A percentile compares a stretch with the other conserved stretches of the same genome.
Conservation (phyloP, 805 yeast species). For the Yamadazyma tumulicola region DNA sequence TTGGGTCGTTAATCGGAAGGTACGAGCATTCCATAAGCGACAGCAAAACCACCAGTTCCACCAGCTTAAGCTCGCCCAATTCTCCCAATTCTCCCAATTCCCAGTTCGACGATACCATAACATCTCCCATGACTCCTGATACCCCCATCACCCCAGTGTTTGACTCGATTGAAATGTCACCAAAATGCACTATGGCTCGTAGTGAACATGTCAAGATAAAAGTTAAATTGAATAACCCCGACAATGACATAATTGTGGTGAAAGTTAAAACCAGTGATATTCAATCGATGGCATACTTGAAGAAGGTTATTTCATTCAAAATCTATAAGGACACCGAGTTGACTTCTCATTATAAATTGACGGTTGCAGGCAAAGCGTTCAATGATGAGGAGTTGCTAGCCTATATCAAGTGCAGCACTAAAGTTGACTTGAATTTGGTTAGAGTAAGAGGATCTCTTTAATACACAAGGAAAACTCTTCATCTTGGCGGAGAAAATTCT, state of each 20-base stretch:
- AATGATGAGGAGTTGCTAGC: slow-evolving; percentile 9
- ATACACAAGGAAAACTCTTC: too few relatives aligned
- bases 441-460: slow-evolving; percentile 9
- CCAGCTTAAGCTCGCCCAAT: not conserved
- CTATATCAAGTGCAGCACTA: slow-evolving; percentile 18
- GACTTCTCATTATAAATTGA: slow-evolving; percentile 24
- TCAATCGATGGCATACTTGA: slow-evolving; percentile 22
- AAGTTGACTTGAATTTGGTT: slow-evolving; percentile 22
- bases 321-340: slow-evolving; percentile 28
- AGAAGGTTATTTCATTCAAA: slow-evolving; percentile 24
- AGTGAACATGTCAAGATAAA: slow-evolving; percentile 22
- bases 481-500: too few relatives aligned
- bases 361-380: slow-evolving; percentile 8
- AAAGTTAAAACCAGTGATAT: slow-evolving; percentile 21
- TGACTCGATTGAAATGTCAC: too few relatives aligned
- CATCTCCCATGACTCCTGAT: slow-evolving; percentile 8
- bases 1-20: slow-evolving; percentile 9
- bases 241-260: slow-evolving; percentile 28
- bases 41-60: too few relatives aligned
- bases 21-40: slow-evolving; percentile 1
- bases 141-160: slow-evolving; percentile 10
- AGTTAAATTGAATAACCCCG: slow-evolving; percentile 22
- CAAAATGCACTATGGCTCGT: not conserved
- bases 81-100: slow-evolving; percentile 8
- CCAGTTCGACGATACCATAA: not conserved